Conservation (phyloP, 371 early-diverging fungal genomes). For the Mortierella sp. region DNA sequence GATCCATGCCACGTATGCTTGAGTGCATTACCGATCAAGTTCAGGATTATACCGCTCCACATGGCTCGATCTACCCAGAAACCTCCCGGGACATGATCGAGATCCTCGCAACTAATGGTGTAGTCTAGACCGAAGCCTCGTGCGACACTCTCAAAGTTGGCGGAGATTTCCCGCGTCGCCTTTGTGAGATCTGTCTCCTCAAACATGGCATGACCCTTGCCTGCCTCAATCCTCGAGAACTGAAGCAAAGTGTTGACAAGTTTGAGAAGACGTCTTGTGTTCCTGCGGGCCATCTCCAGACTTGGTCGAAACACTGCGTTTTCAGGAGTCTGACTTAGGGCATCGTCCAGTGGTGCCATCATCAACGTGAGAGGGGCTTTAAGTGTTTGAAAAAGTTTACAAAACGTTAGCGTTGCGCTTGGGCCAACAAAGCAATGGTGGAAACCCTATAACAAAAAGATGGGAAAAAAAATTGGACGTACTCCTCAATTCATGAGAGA, state of each 20-base stretch:
- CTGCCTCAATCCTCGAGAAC: conserved; percentile 59
- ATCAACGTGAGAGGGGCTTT: conserved; percentile 63
- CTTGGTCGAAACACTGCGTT: conserved; percentile 23
- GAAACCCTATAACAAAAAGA: neutral
- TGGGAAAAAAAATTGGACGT: conserved; percentile 12
- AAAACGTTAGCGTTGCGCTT: too few species aligned
- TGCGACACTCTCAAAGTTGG: conserved; percentile 57
- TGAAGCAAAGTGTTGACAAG: conserved; percentile 61
- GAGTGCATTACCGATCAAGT: conserved; percentile 59
- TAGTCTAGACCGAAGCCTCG: conserved; percentile 40
- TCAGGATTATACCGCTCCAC: conserved; percentile 61
- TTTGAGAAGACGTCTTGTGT: conserved; percentile 58
- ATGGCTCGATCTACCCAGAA: conserved; percentile 60
- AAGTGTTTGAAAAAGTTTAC: too few species aligned
- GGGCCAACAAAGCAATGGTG: neutral
- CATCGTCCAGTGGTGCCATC: conserved; percentile 62
- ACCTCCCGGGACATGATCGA: conserved; percentile 21
- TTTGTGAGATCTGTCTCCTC: conserved; percentile 54
- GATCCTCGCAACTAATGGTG: conserved; percentile 33
- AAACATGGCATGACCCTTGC: conserved; percentile 57
- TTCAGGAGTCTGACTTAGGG: conserved; percentile 36
- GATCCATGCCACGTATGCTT: conserved; percentile 55
- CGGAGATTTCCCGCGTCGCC: conserved; percentile 56
- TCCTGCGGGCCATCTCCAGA: conserved; percentile 57
- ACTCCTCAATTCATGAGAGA: conserved; percentile 55